Evolutionary conservation across 2,329 filamentous ascomycete genomes (phyloP).

Genomic region (Fusarium penzigii): DNA sequence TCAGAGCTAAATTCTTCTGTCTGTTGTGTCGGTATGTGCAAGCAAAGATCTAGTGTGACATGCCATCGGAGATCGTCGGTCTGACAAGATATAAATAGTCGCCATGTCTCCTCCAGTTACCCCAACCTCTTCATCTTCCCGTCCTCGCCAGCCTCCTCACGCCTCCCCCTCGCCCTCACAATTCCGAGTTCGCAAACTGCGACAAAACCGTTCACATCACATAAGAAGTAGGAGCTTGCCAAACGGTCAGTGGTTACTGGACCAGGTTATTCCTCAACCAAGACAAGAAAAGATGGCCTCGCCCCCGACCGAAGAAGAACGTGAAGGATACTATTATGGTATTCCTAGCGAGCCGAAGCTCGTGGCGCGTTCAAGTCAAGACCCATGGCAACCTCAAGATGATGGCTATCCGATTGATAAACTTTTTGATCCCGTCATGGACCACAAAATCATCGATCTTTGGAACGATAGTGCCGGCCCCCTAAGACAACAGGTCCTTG

Average conservation of each 20-base stretch:
- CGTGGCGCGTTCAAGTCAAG: not conserved
- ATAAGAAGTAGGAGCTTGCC: not conserved
- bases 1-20: not conserved
- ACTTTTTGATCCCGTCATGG: not conserved
- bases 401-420: not conserved
- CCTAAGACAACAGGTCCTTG: not conserved
- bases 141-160: not conserved
- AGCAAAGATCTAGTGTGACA: not conserved
- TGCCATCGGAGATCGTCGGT: no score
- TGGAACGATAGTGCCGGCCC: not conserved
- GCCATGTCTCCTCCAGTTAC: not conserved
- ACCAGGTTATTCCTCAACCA: not conserved
- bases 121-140: not conserved
- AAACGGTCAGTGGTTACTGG: not conserved
- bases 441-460: not conserved
- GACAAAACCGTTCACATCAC: not conserved
- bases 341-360: not conserved
- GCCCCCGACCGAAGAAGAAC: not conserved
- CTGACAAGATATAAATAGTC: not conserved
- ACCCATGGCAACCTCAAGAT: not conserved
- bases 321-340: not conserved
- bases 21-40: not conserved
- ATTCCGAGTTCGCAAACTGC: not conserved
- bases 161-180: not conserved
- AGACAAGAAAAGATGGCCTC: not conserved